phyloP scores from a whole-genome alignment of 768 basidiomycete species.

The Amanita pallidorosea region DNA sequence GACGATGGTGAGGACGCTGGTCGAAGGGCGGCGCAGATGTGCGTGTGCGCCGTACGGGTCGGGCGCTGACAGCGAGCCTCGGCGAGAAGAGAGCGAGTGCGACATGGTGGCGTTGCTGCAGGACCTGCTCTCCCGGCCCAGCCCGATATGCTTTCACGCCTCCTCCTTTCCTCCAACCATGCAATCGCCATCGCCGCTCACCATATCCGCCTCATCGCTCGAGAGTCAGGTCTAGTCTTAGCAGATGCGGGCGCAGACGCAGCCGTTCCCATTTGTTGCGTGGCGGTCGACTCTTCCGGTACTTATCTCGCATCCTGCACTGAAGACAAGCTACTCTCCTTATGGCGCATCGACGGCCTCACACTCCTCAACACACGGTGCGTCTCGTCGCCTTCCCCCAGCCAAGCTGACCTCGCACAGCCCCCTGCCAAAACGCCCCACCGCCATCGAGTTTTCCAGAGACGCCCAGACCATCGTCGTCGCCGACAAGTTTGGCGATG shows the following conservation, averaged over 20 bases:
- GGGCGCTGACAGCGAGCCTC: slow-evolving; percentile 57
- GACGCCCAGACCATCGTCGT: slow-evolving; percentile 61
- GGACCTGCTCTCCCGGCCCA: not conserved
- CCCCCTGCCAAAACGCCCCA: slow-evolving; percentile 69
- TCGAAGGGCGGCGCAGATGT: slow-evolving; percentile 42
- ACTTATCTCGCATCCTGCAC: slow-evolving; percentile 49
- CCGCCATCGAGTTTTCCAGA: slow-evolving; percentile 50
- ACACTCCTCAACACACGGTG: slow-evolving; percentile 55
- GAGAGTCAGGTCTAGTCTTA: slow-evolving; percentile 29
- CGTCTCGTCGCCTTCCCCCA: slow-evolving; percentile 9
- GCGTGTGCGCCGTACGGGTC: slow-evolving; percentile 54
- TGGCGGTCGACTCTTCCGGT: slow-evolving; percentile 34
- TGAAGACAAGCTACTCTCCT: slow-evolving; percentile 74
- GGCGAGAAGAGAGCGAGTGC: slow-evolving; percentile 34
- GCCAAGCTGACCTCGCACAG: not conserved
- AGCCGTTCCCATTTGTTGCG: slow-evolving; percentile 50
- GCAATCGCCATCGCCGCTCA: slow-evolving; percentile 45
- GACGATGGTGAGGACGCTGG: slow-evolving; percentile 65
- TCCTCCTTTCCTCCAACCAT: slow-evolving; percentile 26
- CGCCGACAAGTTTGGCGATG: slow-evolving; percentile 92
- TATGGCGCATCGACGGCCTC: slow-evolving; percentile 57
- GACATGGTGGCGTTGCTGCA: not conserved
- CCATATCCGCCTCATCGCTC: slow-evolving; percentile 50
- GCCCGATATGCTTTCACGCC: slow-evolving; percentile 19
- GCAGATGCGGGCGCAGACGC: slow-evolving; percentile 13